Evolutionary conservation across 768 basidiomycete genomes (phyloP).

Genomic region (Pisolithus microcarpus): DNA sequence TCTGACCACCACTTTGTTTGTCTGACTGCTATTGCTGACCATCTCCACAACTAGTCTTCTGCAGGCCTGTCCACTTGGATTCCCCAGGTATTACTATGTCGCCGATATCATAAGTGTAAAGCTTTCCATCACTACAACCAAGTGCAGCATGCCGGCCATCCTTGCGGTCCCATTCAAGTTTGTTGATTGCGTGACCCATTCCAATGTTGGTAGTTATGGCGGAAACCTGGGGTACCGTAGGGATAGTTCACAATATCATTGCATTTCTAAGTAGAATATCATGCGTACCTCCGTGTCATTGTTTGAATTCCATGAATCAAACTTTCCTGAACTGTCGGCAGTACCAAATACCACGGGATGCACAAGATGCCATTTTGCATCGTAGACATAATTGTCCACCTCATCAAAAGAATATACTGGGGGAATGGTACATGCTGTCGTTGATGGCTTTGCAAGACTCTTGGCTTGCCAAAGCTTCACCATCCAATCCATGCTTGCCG

Average conservation of each 20-base stretch:
- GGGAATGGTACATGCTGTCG: constrained; percentile 27
- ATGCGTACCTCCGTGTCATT: constrained; percentile 83
- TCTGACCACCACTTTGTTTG: constrained; percentile 9
- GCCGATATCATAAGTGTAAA: constrained; percentile 77
- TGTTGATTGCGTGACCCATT: constrained; percentile 83
- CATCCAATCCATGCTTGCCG: constrained; percentile 94
- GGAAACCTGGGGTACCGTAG: constrained; percentile 57
- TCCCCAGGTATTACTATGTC: too few species aligned
- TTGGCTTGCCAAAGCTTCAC: constrained; percentile 96
- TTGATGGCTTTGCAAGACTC: too few species aligned
- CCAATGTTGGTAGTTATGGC: constrained; percentile 80
- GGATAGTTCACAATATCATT: not conserved
- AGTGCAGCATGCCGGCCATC: constrained; percentile 86
- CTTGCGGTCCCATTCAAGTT: constrained; percentile 90
- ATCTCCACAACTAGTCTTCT: too few species aligned
- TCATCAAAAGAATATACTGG: too few species aligned
- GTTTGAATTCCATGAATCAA: constrained; percentile 97
- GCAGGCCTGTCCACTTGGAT: too few species aligned
- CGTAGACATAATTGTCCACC: constrained; percentile 40
- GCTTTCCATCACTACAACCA: constrained; percentile 85
- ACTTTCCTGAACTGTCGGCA: constrained; percentile 91
- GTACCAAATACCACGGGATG: constrained; percentile 93
- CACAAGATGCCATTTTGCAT: constrained; percentile 94
- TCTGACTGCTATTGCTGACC: too few species aligned
- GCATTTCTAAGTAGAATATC: not conserved